Evolutionary conservation across 257 asterid genomes (phyloP).

Genomic region (Asclepias syriaca): DNA sequence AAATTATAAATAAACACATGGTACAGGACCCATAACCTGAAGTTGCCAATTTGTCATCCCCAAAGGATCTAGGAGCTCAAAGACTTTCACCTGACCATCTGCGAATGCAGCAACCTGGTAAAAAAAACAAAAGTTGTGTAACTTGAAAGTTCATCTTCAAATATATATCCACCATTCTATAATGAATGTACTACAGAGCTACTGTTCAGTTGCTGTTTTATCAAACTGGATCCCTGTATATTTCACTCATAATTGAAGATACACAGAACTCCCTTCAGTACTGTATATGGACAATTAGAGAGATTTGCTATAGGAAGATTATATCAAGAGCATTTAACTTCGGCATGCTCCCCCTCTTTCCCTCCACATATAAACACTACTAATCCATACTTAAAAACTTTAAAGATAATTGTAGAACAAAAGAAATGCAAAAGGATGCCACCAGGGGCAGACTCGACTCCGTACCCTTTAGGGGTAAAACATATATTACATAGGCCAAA

Average conservation of each 20-base stretch:
- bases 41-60: slow-evolving; percentile 90
- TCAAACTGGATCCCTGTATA: background rate
- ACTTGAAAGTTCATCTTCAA: background rate
- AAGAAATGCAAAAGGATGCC: background rate
- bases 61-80: slow-evolving; percentile 75
- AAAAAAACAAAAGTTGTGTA: slow-evolving; percentile 9
- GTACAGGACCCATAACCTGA: slow-evolving; percentile 51
- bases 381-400: background rate
- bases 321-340: slow-evolving; percentile 64
- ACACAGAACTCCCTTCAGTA: slow-evolving; percentile 42
- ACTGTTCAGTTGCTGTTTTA: background rate
- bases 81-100: slow-evolving; percentile 73
- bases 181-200: background rate
- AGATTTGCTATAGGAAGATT: slow-evolving; percentile 68
- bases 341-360: slow-evolving; percentile 68
- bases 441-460: too few relatives aligned
- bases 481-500: background rate
- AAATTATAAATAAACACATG: background rate
- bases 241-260: slow-evolving; percentile 19
- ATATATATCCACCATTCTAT: background rate
- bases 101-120: slow-evolving; percentile 81
- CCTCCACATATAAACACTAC: slow-evolving; percentile 39
- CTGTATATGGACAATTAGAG: slow-evolving; percentile 30
- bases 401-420: background rate
- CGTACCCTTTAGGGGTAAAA: background rate